Evolutionary conservation across 768 basidiomycete species (phyloP).

Genomic region (Mycena epipterygia): DNA sequence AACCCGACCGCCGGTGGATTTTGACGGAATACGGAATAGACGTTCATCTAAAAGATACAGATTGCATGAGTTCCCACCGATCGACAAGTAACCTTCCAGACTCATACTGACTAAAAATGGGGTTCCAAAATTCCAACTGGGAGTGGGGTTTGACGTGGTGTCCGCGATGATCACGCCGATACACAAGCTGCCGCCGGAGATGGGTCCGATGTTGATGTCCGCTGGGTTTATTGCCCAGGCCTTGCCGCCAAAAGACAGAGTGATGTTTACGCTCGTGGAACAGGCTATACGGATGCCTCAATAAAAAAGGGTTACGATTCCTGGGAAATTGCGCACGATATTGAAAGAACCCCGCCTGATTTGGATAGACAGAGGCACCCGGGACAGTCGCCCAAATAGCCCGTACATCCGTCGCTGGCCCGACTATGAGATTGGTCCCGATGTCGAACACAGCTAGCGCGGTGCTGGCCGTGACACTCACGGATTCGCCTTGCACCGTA

Average conservation of each 20-base stretch:
- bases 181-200: neutral
- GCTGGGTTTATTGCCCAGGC: neutral
- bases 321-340: neutral
- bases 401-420: neutral
- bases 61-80: neutral
- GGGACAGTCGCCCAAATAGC: conserved; percentile 1
- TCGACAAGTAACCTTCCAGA: neutral
- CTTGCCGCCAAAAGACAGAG: neutral
- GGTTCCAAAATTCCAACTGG: neutral
- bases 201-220: neutral
- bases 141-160: neutral
- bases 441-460: neutral
- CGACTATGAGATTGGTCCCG: neutral
- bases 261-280: neutral
- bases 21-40: conserved; percentile 6
- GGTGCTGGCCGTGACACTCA: neutral
- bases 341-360: neutral
- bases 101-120: neutral
- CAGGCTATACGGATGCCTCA: neutral
- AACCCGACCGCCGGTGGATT: neutral
- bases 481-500: neutral
- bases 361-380: neutral
- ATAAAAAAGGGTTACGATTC: neutral
- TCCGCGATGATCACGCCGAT: neutral
- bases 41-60: neutral